Conservation (phyloP, 495 filamentous ascomycete species). For the Cercophora sp. region DNA sequence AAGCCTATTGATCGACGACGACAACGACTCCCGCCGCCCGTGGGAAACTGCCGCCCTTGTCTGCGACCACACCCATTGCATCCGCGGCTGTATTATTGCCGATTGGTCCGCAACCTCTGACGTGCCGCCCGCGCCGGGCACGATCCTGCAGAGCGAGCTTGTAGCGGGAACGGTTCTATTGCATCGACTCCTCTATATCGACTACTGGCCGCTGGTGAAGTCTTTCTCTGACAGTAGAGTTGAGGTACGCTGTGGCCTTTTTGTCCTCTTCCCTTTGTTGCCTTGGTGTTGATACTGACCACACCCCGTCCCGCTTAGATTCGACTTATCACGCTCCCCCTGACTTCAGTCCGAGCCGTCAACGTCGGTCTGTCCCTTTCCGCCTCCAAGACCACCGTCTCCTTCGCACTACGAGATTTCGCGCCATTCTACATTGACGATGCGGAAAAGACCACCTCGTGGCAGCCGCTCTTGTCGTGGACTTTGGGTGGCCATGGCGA, state of each 20-base stretch:
- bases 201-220: conserved; percentile 5
- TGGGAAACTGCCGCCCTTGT: conserved; percentile 2
- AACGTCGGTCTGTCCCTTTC: conserved; percentile 3
- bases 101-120: conserved; percentile 5
- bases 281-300: conserved; percentile 1
- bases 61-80: conserved; percentile 7
- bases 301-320: conserved; percentile 1
- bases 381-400: conserved; percentile 2
- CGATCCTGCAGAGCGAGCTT: conserved; percentile 7
- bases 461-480: conserved; percentile 7
- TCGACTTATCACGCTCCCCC: conserved; percentile 5
- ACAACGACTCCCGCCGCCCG: conserved; percentile 4
- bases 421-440: background rate
- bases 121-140: background rate
- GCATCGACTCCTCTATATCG: conserved; percentile 3
- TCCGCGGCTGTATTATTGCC: conserved; percentile 6
- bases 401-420: conserved; percentile 1
- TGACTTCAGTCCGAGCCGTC: conserved; percentile 3
- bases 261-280: background rate
- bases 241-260: background rate
- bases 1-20: background rate
- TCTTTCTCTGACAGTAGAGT: conserved; percentile 3
- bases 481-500: conserved; percentile 1
- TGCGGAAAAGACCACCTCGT: conserved; percentile 6
- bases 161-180: conserved; percentile 4